Evolutionary conservation across 2,329 filamentous ascomycete genomes (phyloP).

Genomic region (Aspergillus hortae): DNA sequence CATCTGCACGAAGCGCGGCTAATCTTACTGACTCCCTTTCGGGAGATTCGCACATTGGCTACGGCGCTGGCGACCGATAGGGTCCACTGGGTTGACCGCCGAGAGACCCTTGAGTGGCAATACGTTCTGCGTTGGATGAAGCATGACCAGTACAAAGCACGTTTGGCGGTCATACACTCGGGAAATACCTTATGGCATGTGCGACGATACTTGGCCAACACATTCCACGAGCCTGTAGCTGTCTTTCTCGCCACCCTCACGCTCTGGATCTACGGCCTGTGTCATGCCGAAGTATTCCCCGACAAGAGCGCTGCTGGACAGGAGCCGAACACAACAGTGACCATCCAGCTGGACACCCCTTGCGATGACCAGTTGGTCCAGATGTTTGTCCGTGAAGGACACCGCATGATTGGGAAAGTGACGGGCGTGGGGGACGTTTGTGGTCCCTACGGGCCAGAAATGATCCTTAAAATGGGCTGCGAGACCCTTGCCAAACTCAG

Average conservation of each 20-base stretch:
- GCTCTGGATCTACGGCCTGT: conserved; percentile 47
- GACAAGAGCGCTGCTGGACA: conserved; percentile 20
- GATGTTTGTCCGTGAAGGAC: conserved; percentile 50
- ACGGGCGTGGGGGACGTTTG: conserved; percentile 53
- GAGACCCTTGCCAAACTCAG: conserved; percentile 31
- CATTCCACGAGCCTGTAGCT: conserved; percentile 47
- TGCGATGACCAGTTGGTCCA: conserved; percentile 58
- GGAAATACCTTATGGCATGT: conserved; percentile 53
- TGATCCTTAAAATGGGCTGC: conserved; percentile 37
- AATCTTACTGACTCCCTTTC: conserved; percentile 49
- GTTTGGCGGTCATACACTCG: conserved; percentile 54
- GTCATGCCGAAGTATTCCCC: conserved; percentile 26
- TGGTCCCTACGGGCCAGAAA: conserved; percentile 33
- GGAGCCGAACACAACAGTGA: conserved; percentile 33
- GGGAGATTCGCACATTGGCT: conserved; percentile 45
- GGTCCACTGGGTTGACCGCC: conserved; percentile 27
- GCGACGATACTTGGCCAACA: conserved; percentile 46
- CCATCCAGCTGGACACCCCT: conserved; percentile 54
- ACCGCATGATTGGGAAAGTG: conserved; percentile 49
- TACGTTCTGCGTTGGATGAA: conserved; percentile 49
- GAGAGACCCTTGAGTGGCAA: conserved; percentile 33
- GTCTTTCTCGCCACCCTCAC: conserved; percentile 46
- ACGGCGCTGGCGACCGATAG: conserved; percentile 31
- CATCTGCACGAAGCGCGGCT: conserved; percentile 56
- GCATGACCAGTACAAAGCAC: conserved; percentile 54